A percentile compares a stretch with the other conserved stretches of the same genome.
Conservation (phyloP, 2,329 filamentous ascomycete genomes). For the Sclerotinia glacialis region DNA sequence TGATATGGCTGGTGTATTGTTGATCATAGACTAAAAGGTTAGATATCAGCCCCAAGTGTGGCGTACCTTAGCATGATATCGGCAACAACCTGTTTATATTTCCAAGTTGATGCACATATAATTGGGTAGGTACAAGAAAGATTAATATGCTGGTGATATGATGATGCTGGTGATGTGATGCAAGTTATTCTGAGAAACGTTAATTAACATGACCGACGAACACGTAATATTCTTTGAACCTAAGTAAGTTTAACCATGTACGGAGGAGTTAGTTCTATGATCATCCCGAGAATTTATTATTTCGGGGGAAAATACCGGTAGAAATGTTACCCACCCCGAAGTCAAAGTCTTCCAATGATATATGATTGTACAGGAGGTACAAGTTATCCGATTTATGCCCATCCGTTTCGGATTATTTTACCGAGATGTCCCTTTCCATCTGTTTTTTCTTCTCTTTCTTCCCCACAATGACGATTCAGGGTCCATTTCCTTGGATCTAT, state of each 20-base stretch:
- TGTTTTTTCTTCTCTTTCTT: neutral
- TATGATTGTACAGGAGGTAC: too few species aligned
- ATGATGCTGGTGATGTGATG: neutral
- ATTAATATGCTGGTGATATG: neutral
- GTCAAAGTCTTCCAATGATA: slow-evolving; percentile 3
- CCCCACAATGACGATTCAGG: slow-evolving; percentile 16
- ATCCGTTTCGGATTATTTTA: neutral
- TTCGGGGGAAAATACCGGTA: neutral
- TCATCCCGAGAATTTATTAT: neutral
- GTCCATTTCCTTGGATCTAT: slow-evolving; percentile 14
- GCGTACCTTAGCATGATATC: neutral
- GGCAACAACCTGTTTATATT: neutral
- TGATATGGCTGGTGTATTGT: slow-evolving; percentile 1
- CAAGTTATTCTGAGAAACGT: neutral
- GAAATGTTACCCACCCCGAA: neutral
- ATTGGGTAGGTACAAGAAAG: neutral
- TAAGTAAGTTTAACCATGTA: too few species aligned
- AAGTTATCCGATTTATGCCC: neutral
- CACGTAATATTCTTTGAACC: neutral
- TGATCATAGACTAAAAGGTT: neutral
- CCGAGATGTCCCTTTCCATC: slow-evolving; percentile 2
- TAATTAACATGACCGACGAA: neutral
- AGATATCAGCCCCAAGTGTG: slow-evolving; percentile 12
- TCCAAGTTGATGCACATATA: neutral
- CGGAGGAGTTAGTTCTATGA: too few species aligned